These are phyloP conservation scores for Zygoascus ofunaensis DNA, from an alignment of 805 yeast genomes.

Conservation along the genomic window DNA sequence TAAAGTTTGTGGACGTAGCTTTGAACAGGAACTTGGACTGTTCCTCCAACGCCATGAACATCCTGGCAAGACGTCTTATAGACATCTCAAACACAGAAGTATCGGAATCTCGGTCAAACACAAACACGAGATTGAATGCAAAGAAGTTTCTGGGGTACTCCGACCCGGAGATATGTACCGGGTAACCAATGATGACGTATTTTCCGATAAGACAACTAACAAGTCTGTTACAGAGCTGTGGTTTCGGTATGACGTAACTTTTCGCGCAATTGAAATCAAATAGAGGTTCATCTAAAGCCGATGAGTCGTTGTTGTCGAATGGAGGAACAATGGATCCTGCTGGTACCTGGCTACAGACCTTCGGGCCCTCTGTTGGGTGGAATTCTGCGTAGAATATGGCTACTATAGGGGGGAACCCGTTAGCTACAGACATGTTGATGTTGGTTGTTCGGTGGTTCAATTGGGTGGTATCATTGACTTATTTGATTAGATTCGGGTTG, in stretches of 20 bases:
- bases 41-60: conserved; percentile 86
- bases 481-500: too few species aligned
- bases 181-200: conserved; percentile 74
- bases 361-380: conserved; percentile 93
- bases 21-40: conserved; percentile 69
- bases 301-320: conserved; percentile 22
- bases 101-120: conserved; percentile 74
- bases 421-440: background rate
- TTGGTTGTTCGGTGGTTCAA: background rate
- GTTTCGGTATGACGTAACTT: conserved; percentile 89
- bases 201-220: conserved; percentile 63
- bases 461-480: background rate
- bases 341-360: conserved; percentile 86
- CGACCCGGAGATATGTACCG: conserved; percentile 68
- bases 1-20: conserved; percentile 27
- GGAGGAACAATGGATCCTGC: conserved; percentile 50
- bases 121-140: conserved; percentile 87
- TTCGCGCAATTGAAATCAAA: conserved; percentile 79
- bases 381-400: conserved; percentile 86
- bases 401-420: conserved; percentile 47
- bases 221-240: conserved; percentile 75
- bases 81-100: conserved; percentile 65
- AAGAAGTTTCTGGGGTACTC: conserved; percentile 85
- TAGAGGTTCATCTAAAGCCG: conserved; percentile 34
- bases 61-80: conserved; percentile 70